Base-by-base conservation (phyloP, 129 eudicot species). In the Ambrosia trifida region DNA sequence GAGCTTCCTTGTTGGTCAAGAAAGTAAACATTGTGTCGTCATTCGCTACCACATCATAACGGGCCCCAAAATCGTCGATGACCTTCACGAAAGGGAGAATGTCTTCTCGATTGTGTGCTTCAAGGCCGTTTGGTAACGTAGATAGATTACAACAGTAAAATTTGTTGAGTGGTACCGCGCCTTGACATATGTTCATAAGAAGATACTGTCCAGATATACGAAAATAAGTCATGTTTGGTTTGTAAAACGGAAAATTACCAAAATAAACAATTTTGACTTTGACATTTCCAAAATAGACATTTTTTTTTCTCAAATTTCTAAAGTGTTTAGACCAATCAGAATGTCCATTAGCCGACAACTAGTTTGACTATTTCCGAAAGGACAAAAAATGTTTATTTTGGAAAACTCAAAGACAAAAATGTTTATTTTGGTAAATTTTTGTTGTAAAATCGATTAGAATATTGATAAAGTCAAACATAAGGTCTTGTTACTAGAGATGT, bases 1-100 rank as follows among this genome's bases (percentile, higher is more conserved):
- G 97, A 67, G 99, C 99, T 72, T 85, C 69, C 73, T 90, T 94
- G 72, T 94, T 94, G 4, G 97, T 87, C 72, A 75, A 72, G 73
- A 94, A 94, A 67, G 99, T 90, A 66, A 94, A 94, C 13, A 82
- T 31, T 2, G 94, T 80, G 45, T 73, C 89, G 38, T 94, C 88
- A 80, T 94, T 90, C 3, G 96, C 89, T 45, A 94, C 77, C 67
- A 62, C 70, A 4, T 73, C 65, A 60, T 90, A 94, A 28, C 47
- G 38, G 40, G 91, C 99, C 7, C 87, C 97, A 75, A 94, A 84
- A 8, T 81, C 64, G 65, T 94, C 97, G 4, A 94, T 74, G 33
- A 94, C 84, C 84, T 88, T 90, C 62, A 83, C 78, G 40, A 94
- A 94, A 20, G 96, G 97, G 72, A 87, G 96, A 14, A 67, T 31